Percentiles rank a stretch among this genome's conserved stretches.
Conservation (phyloP, 108 stramenopile species). For the Cylindrotheca closterium region DNA sequence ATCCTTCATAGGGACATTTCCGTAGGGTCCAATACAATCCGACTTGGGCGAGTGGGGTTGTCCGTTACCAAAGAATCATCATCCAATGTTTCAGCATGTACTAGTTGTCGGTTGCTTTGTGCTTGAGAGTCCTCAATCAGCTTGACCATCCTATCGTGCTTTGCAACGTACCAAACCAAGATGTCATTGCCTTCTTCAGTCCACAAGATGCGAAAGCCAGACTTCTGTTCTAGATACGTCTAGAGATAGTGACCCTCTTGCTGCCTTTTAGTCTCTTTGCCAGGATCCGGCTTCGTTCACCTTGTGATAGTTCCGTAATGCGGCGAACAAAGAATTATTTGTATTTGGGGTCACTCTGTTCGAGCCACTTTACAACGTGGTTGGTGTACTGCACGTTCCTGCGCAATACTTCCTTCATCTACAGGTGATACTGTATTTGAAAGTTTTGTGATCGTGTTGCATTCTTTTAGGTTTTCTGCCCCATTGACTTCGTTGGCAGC, state of each 20-base stretch:
- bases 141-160: slow-evolving; percentile 47
- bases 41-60: neutral
- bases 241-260: slow-evolving; percentile 43
- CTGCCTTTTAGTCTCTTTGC: slow-evolving; percentile 43
- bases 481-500: too few species aligned
- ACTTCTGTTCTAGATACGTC: slow-evolving; percentile 54
- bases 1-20: slow-evolving; percentile 44
- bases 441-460: too few species aligned
- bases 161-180: slow-evolving; percentile 32
- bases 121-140: slow-evolving; percentile 48
- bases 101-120: slow-evolving; percentile 34
- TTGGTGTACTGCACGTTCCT: slow-evolving; percentile 20
- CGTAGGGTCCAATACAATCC: too few species aligned
- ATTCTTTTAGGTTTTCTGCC: too few species aligned
- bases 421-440: too few species aligned
- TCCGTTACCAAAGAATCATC: too few species aligned
- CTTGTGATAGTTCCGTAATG: slow-evolving; percentile 38
- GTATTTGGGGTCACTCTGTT: slow-evolving; percentile 39
- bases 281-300: slow-evolving; percentile 43
- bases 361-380: slow-evolving; percentile 52
- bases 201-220: slow-evolving; percentile 50
- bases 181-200: slow-evolving; percentile 28
- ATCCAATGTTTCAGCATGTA: neutral
- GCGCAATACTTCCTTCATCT: too few species aligned
- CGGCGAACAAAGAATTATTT: slow-evolving; percentile 39